Evolutionary conservation across 2,329 filamentous ascomycete species (phyloP), one percentile per base, ranked within the genome.

Genomic region (Chalaropsis ovoidea): DNA sequence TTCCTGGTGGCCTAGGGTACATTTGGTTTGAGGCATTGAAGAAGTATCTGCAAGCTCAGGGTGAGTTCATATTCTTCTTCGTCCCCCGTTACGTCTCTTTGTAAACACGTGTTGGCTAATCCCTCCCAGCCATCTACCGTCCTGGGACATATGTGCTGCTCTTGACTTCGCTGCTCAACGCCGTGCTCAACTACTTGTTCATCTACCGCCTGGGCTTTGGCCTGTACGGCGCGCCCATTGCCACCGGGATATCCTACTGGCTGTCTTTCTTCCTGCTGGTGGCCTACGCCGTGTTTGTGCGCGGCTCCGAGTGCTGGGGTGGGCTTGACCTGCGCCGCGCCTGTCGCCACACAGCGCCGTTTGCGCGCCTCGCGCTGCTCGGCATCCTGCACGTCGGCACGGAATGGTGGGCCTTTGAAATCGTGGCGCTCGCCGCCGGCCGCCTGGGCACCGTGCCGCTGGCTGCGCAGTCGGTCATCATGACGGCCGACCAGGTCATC

Each of bases 331-430:
- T 82, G 6, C 78, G 80, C 3, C 81, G 80, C 61, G 87, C 86
- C 1, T 72, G 88, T n/a, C 77, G 81, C 1, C 88, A 92, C 70
- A 78, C 88, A 17, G 76, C 81, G 17, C 84, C 85, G 0, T 95
- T 95, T 72, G 80, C 88, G 1, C 83, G 85, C 10, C 82, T 95
- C 2, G 89, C 90, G 0, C 75, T 87, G 15, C 78, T 95, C 0
- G 91, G 90, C 0, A 80, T 95, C 52, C 76, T 95, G 2, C 90
- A 95, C 69, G 88, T 95, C 4, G 91, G 89, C 2, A 94, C 90
- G 0, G 91, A 95, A 75, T 95, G 90, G 90, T 95, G 90, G 90
- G 91, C 90, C 0, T 95, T 95, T 70, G 90, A 95, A 75, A 93
- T 95, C 69, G 89, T 95, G 1, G 89, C 90, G 0, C 81, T 95